phyloP scores from a whole-genome alignment of 352 stramenopile genomes.

The Phytophthora fragariae region DNA sequence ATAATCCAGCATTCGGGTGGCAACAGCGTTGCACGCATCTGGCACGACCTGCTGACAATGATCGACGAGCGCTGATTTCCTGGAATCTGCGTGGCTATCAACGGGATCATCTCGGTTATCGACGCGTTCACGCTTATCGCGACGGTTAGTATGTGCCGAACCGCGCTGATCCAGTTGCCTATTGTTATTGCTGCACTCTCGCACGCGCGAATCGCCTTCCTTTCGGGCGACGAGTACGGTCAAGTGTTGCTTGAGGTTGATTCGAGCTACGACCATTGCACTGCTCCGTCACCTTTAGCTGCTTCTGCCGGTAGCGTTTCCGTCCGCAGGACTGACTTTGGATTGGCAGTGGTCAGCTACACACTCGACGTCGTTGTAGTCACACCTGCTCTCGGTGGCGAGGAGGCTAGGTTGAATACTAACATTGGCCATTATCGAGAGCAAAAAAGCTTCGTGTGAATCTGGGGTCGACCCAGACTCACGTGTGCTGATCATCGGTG shows the following conservation, averaged over 20 bases:
- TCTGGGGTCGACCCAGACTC: constrained; percentile 61
- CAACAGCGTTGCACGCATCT: no score
- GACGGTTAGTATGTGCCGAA: constrained; percentile 42
- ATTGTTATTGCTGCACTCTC: constrained; percentile 34
- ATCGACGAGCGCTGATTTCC: no score
- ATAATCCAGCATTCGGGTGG: no score
- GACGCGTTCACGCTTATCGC: constrained; percentile 53
- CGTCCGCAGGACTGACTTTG: constrained; percentile 17
- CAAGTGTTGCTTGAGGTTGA: constrained; percentile 1
- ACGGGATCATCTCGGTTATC: constrained; percentile 50
- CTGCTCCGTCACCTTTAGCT: neutral
- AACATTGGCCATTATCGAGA: neutral
- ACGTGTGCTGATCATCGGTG: constrained; percentile 51
- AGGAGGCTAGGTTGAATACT: neutral
- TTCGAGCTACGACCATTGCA: neutral
- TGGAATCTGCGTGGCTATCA: constrained; percentile 46
- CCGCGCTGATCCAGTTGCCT: constrained; percentile 29
- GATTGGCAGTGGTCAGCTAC: constrained; percentile 24
- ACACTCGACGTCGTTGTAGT: constrained; percentile 7
- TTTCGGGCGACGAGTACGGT: constrained; percentile 36
- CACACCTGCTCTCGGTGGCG: constrained; percentile 37
- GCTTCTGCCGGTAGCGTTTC: constrained; percentile 17
- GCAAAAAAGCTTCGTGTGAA: constrained; percentile 33
- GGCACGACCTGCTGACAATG: no score
- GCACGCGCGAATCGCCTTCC: constrained; percentile 32